Evolutionary conservation across 2,329 filamentous ascomycete genomes (phyloP), one percentile per base, ranked within the genome.

Genomic region (Microdochium nivale): DNA sequence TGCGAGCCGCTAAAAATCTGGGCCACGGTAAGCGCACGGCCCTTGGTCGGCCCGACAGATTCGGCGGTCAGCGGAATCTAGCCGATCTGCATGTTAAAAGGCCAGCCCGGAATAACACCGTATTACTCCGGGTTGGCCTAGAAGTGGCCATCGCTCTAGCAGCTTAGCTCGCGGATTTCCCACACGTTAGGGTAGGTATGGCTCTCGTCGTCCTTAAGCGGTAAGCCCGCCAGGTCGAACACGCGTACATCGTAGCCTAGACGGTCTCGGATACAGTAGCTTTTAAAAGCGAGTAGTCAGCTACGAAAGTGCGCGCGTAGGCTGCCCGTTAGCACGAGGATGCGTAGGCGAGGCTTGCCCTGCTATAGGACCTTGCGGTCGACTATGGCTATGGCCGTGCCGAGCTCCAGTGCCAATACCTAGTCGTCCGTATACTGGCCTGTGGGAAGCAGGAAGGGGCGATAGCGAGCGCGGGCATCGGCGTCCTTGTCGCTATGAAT

Each of bases 11-110:
- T 82, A 50, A 71, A 79, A 0, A 86, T 81, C 62, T 85, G 80
- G 0, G 79, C 78, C 23, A 86, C 72, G 1, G 77, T 76, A 1
- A 87, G 69, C 0, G 82, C 86, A 1, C 82, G 74, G 32, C 83
- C 83, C 66, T 87, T 83, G 0, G 83, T 86, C 0, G 81, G 83
- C 0, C 83, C 78, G 0, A 87, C 77, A 9, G 78, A 79, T 24
- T 83, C 82, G 0, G 77, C 77, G 1, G 70, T 75, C 0, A 87
- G 68, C 0, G 83, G 83, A 37, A 86, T 83, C 84, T 83, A 86
- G 63, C 87, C 83, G 48, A 86, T 86, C 56, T 86, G 82, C 56
- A 84, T 83, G 56, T 86, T 86, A 71, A 86, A 86, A 0, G 85
- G 78, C 3, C n/a, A n/a, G n/a, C 75, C 80, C 0, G 82, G 78